Evolutionary conservation across 2,329 filamentous ascomycete genomes (phyloP).

Genomic region (Myriosclerotinia curreyana): DNA sequence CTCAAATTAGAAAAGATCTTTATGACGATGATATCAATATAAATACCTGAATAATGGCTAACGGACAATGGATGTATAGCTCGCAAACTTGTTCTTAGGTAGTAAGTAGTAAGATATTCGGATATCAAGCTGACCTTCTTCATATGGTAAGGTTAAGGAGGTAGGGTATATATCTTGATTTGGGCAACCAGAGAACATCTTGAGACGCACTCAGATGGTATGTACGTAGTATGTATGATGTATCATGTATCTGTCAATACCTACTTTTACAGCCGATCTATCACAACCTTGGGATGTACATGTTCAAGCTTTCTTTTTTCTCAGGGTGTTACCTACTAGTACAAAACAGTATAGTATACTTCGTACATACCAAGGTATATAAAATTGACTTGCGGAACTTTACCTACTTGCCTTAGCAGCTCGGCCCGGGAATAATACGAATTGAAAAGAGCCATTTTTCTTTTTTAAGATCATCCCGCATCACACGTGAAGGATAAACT

Average conservation of each 20-base stretch:
- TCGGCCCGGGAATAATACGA: slow-evolving; percentile 11
- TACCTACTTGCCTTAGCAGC: slow-evolving; percentile 1
- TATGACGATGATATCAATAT: neutral
- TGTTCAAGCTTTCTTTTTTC: neutral
- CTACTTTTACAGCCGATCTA: slow-evolving; percentile 5
- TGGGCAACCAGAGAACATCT: no score
- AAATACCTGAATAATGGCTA: neutral
- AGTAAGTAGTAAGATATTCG: neutral
- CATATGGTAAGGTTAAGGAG: slow-evolving; percentile 2
- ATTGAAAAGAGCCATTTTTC: neutral
- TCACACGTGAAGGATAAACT: no score
- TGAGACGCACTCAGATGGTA: no score
- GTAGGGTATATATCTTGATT: neutral
- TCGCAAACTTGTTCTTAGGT: no score
- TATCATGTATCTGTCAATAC: neutral
- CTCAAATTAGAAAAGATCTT: slow-evolving; percentile 4
- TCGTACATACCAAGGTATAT: no score
- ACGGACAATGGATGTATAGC: neutral
- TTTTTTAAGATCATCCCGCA: neutral
- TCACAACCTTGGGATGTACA: slow-evolving; percentile 13
- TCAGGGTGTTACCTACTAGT: neutral
- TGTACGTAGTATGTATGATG: neutral
- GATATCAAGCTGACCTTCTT: neutral
- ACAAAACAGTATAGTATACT: no score
- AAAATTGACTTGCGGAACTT: slow-evolving; percentile 9